Evolutionary conservation across 768 basidiomycete species (phyloP), one percentile per base, ranked within the genome.

Genomic region (Trametes sanguinea): DNA sequence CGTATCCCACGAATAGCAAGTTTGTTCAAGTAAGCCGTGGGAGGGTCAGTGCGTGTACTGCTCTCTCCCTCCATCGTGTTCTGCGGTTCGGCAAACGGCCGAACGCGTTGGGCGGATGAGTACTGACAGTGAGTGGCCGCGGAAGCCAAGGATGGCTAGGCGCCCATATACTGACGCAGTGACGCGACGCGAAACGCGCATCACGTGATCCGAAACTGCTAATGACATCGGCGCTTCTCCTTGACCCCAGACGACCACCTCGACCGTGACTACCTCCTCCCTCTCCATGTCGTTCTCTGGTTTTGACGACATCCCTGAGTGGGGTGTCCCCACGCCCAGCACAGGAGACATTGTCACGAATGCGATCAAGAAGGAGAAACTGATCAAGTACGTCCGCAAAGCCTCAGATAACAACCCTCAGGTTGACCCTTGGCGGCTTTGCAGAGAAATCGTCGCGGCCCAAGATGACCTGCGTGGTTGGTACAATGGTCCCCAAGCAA

Each of bases 1-100:
- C 95, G 89, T 65, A 97, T 98, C 17, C 92, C 92, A 39, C 95
- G 85, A 61, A 98, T 95, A 13, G 94, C 95, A 45, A 98, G 87
- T 75, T 95, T 96, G 82, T 95, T 89, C 48, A 98, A 80, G 54
- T 82, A 83, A 27, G 94, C 89, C 94, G 92, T 91, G 16, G 30
- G 7, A 44, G 42, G 22, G 17, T 30, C 16, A 32, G 60, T 10
- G 27, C 22, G 22, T 22, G 22, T 22, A 22, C 22, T 22, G 22
- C 22, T 22, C 22, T 22, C 22, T 22, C 32, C 9, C 11, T 16
- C n/a, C 4, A 8, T 35, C 50, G 6, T 13, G 17, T 32, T 40
- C n/a, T 40, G 37, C 43, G 32, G n/a, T 30, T 30, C 30, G 14
- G 57, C 32, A n/a, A 50, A 44, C 17, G 27, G 37, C 30, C 32